These are phyloP conservation scores for Bruguiera gymnorhiza DNA, from an alignment of 345 rosid species.

Conservation along the genomic window DNA sequence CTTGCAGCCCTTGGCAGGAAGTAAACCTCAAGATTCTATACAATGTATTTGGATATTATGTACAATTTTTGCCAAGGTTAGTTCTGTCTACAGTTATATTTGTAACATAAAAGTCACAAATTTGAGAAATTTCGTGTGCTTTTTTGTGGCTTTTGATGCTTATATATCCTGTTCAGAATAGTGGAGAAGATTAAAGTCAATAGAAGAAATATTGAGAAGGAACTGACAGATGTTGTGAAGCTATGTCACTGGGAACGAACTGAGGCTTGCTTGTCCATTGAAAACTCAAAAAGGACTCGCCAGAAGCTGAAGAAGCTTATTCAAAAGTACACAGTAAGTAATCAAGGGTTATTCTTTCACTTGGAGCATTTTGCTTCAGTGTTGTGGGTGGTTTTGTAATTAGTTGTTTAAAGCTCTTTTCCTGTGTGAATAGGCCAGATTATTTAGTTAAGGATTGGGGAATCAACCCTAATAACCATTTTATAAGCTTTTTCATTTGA, in stretches of 20 bases:
- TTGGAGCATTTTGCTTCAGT: not conserved
- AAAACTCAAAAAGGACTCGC: constrained; percentile 55
- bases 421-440: no score
- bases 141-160: constrained; percentile 18
- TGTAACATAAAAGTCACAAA: constrained; percentile 1
- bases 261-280: constrained; percentile 50
- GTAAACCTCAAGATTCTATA: constrained; percentile 60
- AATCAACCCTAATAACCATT: no score
- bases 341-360: not conserved
- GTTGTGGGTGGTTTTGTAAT: not conserved
- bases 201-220: constrained; percentile 54
- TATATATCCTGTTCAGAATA: constrained; percentile 42
- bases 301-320: constrained; percentile 76
- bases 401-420: not conserved
- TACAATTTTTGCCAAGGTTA: constrained; percentile 85
- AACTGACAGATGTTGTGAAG: constrained; percentile 63
- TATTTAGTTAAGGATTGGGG: no score
- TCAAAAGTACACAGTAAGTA: constrained; percentile 70
- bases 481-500: no score
- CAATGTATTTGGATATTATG: constrained; percentile 78
- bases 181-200: constrained; percentile 51
- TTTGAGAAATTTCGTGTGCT: constrained; percentile 6
- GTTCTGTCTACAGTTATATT: constrained; percentile 17
- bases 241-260: constrained; percentile 75
- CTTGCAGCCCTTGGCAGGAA: constrained; percentile 55